Evolutionary conservation across 176 grass and related monocot genomes (phyloP).

Genomic region (Triticum timopheevii): DNA sequence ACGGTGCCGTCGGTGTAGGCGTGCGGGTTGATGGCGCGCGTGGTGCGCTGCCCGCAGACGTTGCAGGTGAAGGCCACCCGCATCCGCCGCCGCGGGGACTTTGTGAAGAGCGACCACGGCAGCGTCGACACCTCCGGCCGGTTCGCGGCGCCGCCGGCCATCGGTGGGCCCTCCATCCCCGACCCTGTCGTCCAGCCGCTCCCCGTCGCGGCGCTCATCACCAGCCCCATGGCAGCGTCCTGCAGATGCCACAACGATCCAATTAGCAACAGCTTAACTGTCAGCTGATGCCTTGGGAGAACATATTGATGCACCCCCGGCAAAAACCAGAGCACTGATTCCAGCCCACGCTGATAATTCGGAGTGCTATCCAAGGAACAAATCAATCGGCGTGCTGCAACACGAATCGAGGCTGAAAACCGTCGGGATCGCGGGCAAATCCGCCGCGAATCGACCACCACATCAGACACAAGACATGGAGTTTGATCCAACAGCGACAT

Average conservation of each 20-base stretch:
- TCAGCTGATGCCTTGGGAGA: background rate
- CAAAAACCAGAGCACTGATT: background rate
- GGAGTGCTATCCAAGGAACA: background rate
- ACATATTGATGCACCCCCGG: background rate
- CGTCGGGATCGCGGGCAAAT: background rate
- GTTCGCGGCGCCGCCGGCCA: slow-evolving; percentile 37
- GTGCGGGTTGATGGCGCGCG: slow-evolving; percentile 95
- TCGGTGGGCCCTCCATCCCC: slow-evolving; percentile 84
- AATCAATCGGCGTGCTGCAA: background rate
- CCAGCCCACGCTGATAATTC: background rate
- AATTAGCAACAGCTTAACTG: background rate
- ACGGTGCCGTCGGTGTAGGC: slow-evolving; percentile 93
- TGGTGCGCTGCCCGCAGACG: slow-evolving; percentile 84
- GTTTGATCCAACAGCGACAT: background rate
- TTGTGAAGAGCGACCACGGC: slow-evolving; percentile 96
- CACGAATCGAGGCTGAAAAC: background rate
- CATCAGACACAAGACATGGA: background rate
- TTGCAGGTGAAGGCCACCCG: slow-evolving; percentile 97
- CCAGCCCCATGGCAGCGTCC: slow-evolving; percentile 92
- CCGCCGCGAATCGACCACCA: background rate
- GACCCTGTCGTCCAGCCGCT: slow-evolving; percentile 98
- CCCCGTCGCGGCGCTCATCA: slow-evolving; percentile 70
- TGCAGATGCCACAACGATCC: slow-evolving; percentile 16
- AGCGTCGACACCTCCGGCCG: slow-evolving; percentile 58
- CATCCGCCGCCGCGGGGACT: slow-evolving; percentile 82